Evolutionary conservation across 495 filamentous ascomycete genomes (phyloP), one percentile per base, ranked within the genome.

Genomic region (Margaritispora aquatica): DNA sequence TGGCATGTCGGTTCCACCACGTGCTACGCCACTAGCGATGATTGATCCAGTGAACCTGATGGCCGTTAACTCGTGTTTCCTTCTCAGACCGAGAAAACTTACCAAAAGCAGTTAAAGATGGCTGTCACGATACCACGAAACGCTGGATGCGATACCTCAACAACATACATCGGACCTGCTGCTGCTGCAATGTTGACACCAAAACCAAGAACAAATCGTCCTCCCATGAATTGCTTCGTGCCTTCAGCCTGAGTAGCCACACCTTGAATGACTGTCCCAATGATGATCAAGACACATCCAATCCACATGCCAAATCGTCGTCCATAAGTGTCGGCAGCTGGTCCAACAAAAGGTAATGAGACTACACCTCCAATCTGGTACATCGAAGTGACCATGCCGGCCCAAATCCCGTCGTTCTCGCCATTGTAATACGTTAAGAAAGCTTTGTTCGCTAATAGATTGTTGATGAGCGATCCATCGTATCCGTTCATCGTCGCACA

Each of bases 181-280:
- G 85, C 81, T 34, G 81, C 80, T 34, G 79, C 79, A 48, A 88
- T 85, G 9, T 80, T 81, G 49, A 89, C 85, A 10, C 89, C 88
- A 60, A 92, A 90, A 1, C 88, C 88, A 11, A 92, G 78, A 5
- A 90, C 64, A 70, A 92, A 91, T 8, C 88, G 84, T 19, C 88
- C 88, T n/a, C 77, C 87, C 69, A 89, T 84, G 65, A 92, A 89
- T 38, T 70, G 78, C 34, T 66, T 64, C 9, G 59, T 54, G 66
- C 61, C 55, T 51, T 67, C 48, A 41, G 65, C 24, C 60, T 64
- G 73, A 19, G 62, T 63, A 49, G 68, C 59, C 15, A 73, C 65
- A 1, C 77, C 81, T 66, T 85, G 80, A 21, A 85, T 69, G 61
- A 71, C 69, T 4, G 83, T 82, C n/a, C 85, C 85, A 29, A 86